A percentile compares a stretch with the other conserved stretches of the same genome.
phyloP scores from a whole-genome alignment of 2,329 filamentous ascomycete species.

The Clathrospora elynae region DNA sequence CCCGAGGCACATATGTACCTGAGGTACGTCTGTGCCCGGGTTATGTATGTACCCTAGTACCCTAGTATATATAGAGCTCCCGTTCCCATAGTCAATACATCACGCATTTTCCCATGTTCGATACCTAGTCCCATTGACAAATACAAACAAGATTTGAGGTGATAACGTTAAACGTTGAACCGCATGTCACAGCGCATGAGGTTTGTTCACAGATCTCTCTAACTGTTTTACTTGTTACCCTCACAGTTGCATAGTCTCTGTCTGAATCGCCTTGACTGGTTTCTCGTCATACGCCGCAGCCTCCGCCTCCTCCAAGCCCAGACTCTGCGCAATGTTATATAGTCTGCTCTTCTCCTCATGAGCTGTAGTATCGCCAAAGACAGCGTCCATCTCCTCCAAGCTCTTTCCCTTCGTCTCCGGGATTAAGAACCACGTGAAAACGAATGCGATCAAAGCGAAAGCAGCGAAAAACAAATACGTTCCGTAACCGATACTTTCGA shows the following conservation, averaged over 20 bases:
- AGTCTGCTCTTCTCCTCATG: constrained; percentile 49
- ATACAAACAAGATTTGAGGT: too few species aligned
- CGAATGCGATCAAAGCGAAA: constrained; percentile 54
- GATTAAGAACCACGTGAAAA: constrained; percentile 62
- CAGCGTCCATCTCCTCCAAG: constrained; percentile 80
- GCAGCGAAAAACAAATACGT: constrained; percentile 60
- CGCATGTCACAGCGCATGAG: too few species aligned
- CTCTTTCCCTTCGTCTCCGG: constrained; percentile 75
- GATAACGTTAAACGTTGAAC: too few species aligned
- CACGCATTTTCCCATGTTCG: too few species aligned
- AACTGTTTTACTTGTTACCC: too few species aligned
- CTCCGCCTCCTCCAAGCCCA: constrained; percentile 24
- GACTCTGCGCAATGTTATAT: constrained; percentile 24
- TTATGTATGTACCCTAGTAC: too few species aligned
- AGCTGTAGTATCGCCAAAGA: constrained; percentile 80
- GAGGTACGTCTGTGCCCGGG: too few species aligned
- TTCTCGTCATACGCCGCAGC: constrained; percentile 23
- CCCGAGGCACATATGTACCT: too few species aligned
- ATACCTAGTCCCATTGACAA: too few species aligned
- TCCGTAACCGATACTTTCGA: constrained; percentile 60
- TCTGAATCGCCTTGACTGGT: constrained; percentile 4
- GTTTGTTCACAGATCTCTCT: too few species aligned
- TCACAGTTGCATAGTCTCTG: constrained; percentile 1
- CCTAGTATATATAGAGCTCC: too few species aligned
- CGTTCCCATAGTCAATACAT: too few species aligned